Evolutionary conservation across 2,329 filamentous ascomycete genomes (phyloP).

Genomic region (Colletotrichum sublineola): DNA sequence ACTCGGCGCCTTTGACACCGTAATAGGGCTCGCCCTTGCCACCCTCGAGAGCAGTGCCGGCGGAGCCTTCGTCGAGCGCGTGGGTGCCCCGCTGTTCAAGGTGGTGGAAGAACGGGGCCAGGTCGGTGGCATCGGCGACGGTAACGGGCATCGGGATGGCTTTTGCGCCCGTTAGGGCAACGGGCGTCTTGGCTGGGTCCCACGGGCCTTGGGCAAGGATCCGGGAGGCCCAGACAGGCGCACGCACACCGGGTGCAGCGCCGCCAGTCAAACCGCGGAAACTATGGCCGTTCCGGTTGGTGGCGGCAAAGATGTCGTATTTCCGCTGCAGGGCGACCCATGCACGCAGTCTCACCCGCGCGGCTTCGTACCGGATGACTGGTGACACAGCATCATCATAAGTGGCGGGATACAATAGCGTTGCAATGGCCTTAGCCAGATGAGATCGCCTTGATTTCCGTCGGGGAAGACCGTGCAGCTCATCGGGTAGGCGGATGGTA

Average conservation of each 20-base stretch:
- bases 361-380: conserved; percentile 54
- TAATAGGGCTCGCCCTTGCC: conserved; percentile 55
- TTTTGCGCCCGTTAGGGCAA: conserved; percentile 50
- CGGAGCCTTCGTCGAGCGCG: conserved; percentile 44
- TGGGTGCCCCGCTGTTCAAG: conserved; percentile 50
- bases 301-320: conserved; percentile 52
- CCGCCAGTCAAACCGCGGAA: conserved; percentile 49
- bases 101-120: conserved; percentile 53
- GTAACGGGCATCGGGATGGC: conserved; percentile 54
- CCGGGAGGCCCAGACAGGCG: conserved; percentile 51
- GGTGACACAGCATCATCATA: conserved; percentile 52
- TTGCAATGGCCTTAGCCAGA: conserved; percentile 50
- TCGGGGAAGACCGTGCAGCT: conserved; percentile 51
- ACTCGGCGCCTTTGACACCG: conserved; percentile 52
- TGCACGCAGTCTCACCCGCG: conserved; percentile 53
- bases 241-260: conserved; percentile 50
- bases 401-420: conserved; percentile 51
- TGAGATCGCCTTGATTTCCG: conserved; percentile 51
- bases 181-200: conserved; percentile 48
- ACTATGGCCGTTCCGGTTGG: conserved; percentile 49
- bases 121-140: conserved; percentile 49
- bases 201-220: conserved; percentile 53
- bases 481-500: conserved; percentile 49
- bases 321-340: conserved; percentile 54
- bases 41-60: conserved; percentile 50